These are phyloP conservation scores for Thermomyces lanuginosus DNA, from an alignment of 2,329 filamentous ascomycete genomes.

Conservation along the genomic window DNA sequence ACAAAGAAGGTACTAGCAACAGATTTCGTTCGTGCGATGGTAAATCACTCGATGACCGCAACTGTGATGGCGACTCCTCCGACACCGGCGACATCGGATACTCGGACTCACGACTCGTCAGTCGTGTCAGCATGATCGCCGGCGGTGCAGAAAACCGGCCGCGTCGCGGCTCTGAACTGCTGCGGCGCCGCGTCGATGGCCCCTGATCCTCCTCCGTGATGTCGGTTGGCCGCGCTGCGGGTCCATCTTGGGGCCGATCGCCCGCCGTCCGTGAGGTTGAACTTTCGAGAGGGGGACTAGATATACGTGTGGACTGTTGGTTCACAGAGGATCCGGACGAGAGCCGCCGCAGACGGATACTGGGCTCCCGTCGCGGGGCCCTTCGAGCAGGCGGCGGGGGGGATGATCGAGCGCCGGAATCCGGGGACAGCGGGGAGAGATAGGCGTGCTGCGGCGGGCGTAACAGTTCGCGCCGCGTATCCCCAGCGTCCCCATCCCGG, in stretches of 20 bases:
- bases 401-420: conserved; percentile 1
- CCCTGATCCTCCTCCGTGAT: conserved; percentile 1
- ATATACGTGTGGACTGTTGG: too few relatives aligned
- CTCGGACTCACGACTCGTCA: conserved; percentile 9
- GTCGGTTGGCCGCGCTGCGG: background rate
- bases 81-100: conserved; percentile 16
- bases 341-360: conserved; percentile 10
- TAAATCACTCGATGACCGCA: conserved; percentile 6
- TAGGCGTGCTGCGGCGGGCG: conserved; percentile 7
- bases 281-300: too few relatives aligned
- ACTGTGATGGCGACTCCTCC: conserved; percentile 17
- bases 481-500: conserved; percentile 11
- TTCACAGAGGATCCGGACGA: conserved; percentile 5
- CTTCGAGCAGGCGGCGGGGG: too few relatives aligned
- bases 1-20: too few relatives aligned
- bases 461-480: background rate
- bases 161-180: conserved; percentile 25
- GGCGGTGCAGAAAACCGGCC: conserved; percentile 17
- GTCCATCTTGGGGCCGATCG: background rate
- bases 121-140: conserved; percentile 9
- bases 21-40: conserved; percentile 8
- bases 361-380: conserved; percentile 9
- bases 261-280: too few relatives aligned
- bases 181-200: conserved; percentile 18
- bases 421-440: conserved; percentile 7